Conservation (phyloP, 1,284 basidiomycete genomes). For the Trichosporon asahii region DNA sequence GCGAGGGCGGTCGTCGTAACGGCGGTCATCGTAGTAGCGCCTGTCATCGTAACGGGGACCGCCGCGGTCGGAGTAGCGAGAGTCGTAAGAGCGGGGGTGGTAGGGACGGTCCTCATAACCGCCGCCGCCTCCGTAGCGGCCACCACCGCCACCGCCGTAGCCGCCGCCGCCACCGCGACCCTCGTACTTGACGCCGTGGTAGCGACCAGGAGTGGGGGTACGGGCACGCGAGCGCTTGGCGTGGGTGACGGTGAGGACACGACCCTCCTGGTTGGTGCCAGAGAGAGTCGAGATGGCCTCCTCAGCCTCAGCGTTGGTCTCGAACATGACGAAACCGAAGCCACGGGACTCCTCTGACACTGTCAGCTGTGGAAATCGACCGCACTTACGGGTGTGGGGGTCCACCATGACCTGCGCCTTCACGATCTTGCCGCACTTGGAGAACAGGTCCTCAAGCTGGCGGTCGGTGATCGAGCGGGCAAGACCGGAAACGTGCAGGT, state of each 20-base stretch:
- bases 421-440: constrained; percentile 78
- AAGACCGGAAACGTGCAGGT: constrained; percentile 89
- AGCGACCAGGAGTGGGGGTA: constrained; percentile 90
- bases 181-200: constrained; percentile 59
- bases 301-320: constrained; percentile 78
- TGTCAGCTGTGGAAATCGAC: background rate
- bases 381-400: constrained; percentile 71
- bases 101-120: constrained; percentile 46
- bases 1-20: constrained; percentile 49
- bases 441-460: constrained; percentile 81
- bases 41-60: constrained; percentile 48
- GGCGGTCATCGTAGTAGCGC: constrained; percentile 53
- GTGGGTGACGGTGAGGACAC: constrained; percentile 80
- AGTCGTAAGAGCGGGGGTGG: constrained; percentile 50
- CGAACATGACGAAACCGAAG: constrained; percentile 97
- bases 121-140: constrained; percentile 49
- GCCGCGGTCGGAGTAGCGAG: constrained; percentile 46
- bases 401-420: constrained; percentile 94
- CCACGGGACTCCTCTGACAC: constrained; percentile 73
- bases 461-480: constrained; percentile 74
- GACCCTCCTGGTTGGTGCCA: constrained; percentile 78
- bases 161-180: constrained; percentile 58
- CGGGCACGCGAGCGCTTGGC: constrained; percentile 89
- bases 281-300: constrained; percentile 80
- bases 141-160: constrained; percentile 24